Percentiles rank a stretch among this genome's conserved stretches.
These are phyloP conservation scores for Ustilago loliicola DNA, from an alignment of 1,284 basidiomycete species.

Conservation along the genomic window DNA sequence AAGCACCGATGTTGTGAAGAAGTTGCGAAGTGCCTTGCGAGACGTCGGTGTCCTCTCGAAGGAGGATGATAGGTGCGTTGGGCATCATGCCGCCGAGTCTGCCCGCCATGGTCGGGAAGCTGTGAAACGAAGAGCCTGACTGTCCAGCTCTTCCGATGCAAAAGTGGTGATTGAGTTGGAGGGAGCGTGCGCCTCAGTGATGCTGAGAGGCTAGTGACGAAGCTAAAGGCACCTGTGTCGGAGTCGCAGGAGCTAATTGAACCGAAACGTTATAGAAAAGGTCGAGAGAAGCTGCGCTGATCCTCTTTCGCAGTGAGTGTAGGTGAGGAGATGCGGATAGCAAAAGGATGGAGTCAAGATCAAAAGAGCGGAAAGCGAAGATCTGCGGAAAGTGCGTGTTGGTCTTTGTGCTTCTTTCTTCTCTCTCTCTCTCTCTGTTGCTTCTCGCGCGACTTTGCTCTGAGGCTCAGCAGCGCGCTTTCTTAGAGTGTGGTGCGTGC, in stretches of 20 bases:
- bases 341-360: slow-evolving; percentile 10
- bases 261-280: not conserved
- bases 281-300: not conserved
- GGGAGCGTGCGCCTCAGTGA: not conserved
- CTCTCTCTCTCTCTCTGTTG: not conserved
- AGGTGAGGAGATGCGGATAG: not conserved
- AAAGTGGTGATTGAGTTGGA: not conserved
- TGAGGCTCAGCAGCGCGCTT: slow-evolving; percentile 15
- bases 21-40: slow-evolving; percentile 95
- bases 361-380: not conserved
- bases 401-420: slow-evolving; percentile 43
- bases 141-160: slow-evolving; percentile 9
- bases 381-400: slow-evolving; percentile 25
- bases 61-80: slow-evolving; percentile 65
- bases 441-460: slow-evolving; percentile 41
- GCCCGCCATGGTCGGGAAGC: slow-evolving; percentile 40
- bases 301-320: not conserved
- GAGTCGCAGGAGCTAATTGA: not conserved
- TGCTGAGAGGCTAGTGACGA: not conserved
- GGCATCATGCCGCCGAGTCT: slow-evolving; percentile 62
- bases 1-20: slow-evolving; percentile 86
- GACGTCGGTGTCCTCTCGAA: slow-evolving; percentile 86
- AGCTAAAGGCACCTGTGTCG: not conserved
- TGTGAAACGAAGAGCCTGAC: not conserved
- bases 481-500: not conserved